Conservation (phyloP, 768 basidiomycete genomes). For the Phaeotremella fagi region DNA sequence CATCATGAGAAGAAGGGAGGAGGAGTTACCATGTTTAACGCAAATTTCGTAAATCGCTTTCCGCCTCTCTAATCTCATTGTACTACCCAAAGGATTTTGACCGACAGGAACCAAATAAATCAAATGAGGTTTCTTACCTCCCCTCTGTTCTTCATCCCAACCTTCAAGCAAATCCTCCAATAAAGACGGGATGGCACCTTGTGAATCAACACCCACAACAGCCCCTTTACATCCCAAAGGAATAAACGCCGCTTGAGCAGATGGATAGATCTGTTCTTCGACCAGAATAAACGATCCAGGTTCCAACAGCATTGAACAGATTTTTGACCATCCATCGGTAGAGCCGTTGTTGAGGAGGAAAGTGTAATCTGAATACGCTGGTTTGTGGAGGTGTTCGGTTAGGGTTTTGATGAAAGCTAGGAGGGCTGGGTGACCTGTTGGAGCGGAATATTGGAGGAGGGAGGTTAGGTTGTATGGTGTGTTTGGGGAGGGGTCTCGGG, state of each 20-base stretch:
- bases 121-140: conserved; percentile 53
- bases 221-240: conserved; percentile 10
- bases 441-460: conserved; percentile 9
- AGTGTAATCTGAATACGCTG: conserved; percentile 3
- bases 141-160: conserved; percentile 61
- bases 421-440: conserved; percentile 3
- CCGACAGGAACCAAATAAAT: conserved; percentile 59
- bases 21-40: conserved; percentile 61
- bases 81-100: conserved; percentile 74
- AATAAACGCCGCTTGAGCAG: conserved; percentile 45
- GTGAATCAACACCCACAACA: conserved; percentile 59
- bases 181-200: conserved; percentile 61
- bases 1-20: not conserved
- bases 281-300: conserved; percentile 42
- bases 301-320: conserved; percentile 55
- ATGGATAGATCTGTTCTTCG: conserved; percentile 62
- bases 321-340: conserved; percentile 55
- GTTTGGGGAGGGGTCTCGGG: not conserved
- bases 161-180: conserved; percentile 57
- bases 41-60: conserved; percentile 71
- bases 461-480: conserved; percentile 1
- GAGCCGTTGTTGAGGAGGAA: conserved; percentile 31
- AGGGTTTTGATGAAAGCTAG: conserved; percentile 6
- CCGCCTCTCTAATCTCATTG: conserved; percentile 60
- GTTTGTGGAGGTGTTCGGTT: conserved; percentile 1